phyloP scores from a whole-genome alignment of 164 flowering plant genomes.

The Kalanchoe fedtschenkoi region DNA sequence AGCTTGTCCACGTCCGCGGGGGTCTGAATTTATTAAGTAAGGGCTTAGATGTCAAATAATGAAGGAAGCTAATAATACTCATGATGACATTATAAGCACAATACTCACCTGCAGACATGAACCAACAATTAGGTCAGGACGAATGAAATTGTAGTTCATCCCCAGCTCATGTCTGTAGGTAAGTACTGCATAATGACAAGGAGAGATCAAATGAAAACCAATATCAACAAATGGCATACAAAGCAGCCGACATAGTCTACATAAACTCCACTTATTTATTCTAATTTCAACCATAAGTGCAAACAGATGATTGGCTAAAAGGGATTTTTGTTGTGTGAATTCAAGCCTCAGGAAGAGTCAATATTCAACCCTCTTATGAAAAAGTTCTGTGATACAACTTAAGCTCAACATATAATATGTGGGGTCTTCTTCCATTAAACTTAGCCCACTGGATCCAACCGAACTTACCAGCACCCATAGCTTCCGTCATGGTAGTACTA shows the following conservation, averaged over 20 bases:
- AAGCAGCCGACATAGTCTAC: neutral
- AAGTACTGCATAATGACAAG: conserved; percentile 38
- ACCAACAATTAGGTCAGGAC: conserved; percentile 89
- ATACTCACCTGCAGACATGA: conserved; percentile 84
- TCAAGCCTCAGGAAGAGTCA: neutral
- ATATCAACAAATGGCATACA: neutral
- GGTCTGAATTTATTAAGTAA: conserved; percentile 31
- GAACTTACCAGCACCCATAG: conserved; percentile 89
- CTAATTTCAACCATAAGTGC: neutral
- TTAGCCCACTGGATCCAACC: neutral
- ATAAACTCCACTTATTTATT: neutral
- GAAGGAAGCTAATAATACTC: neutral
- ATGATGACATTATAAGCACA: neutral
- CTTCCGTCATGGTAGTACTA: conserved; percentile 80
- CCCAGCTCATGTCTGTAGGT: conserved; percentile 96
- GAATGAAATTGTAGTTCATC: conserved; percentile 89
- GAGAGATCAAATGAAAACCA: conserved; percentile 8
- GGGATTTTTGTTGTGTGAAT: neutral
- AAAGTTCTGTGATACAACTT: neutral
- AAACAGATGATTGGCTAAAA: neutral
- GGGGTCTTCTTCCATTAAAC: neutral
- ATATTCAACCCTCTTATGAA: neutral
- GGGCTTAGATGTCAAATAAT: neutral
- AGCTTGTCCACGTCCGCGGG: conserved; percentile 94
- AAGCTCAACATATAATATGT: neutral